Evolutionary conservation across 805 yeast species (phyloP).

Genomic region (Candida railenensis): DNA sequence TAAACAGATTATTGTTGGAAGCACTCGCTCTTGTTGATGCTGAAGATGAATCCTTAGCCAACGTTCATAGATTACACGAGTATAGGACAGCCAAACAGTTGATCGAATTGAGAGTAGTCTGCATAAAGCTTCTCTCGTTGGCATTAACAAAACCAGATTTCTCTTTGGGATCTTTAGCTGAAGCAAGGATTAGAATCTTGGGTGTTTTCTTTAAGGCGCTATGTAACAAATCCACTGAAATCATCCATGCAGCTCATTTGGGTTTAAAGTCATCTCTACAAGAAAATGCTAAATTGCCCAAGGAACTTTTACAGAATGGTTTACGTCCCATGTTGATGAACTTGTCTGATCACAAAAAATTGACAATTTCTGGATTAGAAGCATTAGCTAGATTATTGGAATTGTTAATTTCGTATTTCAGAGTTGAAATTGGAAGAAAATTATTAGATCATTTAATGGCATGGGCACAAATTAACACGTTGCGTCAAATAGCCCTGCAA

Average conservation of each 20-base stretch:
- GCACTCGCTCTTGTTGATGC: constrained; percentile 96
- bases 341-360: constrained; percentile 85
- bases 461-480: constrained; percentile 84
- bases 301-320: constrained; percentile 92
- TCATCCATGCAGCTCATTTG: constrained; percentile 89
- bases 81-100: constrained; percentile 86
- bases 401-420: constrained; percentile 84
- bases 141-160: constrained; percentile 87
- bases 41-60: constrained; percentile 91
- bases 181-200: constrained; percentile 78
- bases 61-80: constrained; percentile 81
- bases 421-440: constrained; percentile 95
- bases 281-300: constrained; percentile 86
- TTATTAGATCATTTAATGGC: constrained; percentile 91
- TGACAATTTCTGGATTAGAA: constrained; percentile 86
- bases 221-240: constrained; percentile 78
- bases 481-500: constrained; percentile 74
- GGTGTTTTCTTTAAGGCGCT: constrained; percentile 95
- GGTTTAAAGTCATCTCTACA: constrained; percentile 83
- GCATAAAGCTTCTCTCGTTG: constrained; percentile 76
- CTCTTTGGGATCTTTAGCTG: constrained; percentile 68
- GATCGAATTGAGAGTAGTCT: constrained; percentile 83
- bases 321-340: constrained; percentile 94
- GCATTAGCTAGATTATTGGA: constrained; percentile 87
- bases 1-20: constrained; percentile 80